These are phyloP conservation scores for Castanopsis chinensis DNA, from an alignment of 306 rosid genomes.

Conservation along the genomic window DNA sequence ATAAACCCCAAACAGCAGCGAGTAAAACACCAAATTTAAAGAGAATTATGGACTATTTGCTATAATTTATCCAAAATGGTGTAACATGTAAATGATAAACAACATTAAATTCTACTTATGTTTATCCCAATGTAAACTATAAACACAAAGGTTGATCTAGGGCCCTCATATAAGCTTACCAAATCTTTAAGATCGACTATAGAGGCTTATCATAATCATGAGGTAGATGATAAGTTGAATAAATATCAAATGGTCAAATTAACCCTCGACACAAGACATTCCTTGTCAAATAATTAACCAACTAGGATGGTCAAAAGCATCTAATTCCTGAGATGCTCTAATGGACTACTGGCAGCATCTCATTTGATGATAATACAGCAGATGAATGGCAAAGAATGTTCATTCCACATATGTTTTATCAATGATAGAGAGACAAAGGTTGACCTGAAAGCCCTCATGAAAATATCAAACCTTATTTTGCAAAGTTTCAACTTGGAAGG, in stretches of 20 bases:
- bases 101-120: background rate
- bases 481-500: background rate
- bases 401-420: background rate
- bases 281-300: slow-evolving; percentile 7
- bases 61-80: background rate
- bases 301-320: slow-evolving; percentile 7
- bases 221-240: background rate
- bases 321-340: slow-evolving; percentile 7
- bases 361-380: slow-evolving; percentile 15
- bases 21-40: background rate
- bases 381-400: background rate
- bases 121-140: background rate
- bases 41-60: background rate
- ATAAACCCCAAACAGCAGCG: background rate
- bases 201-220: background rate
- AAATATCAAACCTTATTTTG: background rate
- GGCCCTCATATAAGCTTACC: background rate
- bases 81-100: background rate
- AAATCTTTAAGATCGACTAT: background rate
- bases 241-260: slow-evolving; percentile 9
- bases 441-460: background rate
- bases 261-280: background rate
- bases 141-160: background rate
- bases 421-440: background rate
- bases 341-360: slow-evolving; percentile 14